phyloP scores from a whole-genome alignment of 495 filamentous ascomycete genomes.

The Aspergillus indologenus region DNA sequence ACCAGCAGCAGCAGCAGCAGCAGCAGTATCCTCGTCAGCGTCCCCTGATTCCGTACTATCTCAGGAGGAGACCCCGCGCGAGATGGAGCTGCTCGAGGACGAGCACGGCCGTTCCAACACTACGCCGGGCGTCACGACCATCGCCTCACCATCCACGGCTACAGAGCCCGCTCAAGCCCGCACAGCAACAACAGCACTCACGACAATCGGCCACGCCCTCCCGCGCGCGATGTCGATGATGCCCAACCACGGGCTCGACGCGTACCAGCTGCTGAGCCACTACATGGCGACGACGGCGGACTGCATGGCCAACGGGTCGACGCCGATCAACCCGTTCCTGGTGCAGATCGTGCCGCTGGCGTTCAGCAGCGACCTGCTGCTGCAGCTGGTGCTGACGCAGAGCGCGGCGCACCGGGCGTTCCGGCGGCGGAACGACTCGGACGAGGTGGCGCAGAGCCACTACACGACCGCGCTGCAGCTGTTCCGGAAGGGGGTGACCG shows the following conservation, averaged over 20 bases:
- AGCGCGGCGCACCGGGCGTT: slow-evolving; percentile 40
- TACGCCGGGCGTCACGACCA: background rate
- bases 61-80: background rate
- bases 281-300: slow-evolving; percentile 38
- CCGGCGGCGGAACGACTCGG: slow-evolving; percentile 32
- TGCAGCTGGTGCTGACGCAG: slow-evolving; percentile 38
- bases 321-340: slow-evolving; percentile 36
- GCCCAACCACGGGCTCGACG: slow-evolving; percentile 32
- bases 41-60: slow-evolving; percentile 5
- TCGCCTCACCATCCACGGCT: background rate
- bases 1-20: no score
- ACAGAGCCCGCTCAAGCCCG: background rate
- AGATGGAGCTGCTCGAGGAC: slow-evolving; percentile 2
- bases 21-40: no score
- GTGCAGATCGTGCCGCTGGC: slow-evolving; percentile 39
- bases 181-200: background rate
- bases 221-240: slow-evolving; percentile 34
- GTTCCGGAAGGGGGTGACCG: slow-evolving; percentile 33
- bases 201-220: slow-evolving; percentile 24
- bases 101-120: background rate
- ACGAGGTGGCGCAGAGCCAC: slow-evolving; percentile 34
- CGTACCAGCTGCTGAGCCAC: slow-evolving; percentile 35
- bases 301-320: slow-evolving; percentile 39
- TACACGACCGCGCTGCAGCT: slow-evolving; percentile 35
- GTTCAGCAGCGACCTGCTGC: slow-evolving; percentile 35